Evolutionary conservation across 257 asterid species (phyloP).

Genomic region (Fraxinus cuspidata): DNA sequence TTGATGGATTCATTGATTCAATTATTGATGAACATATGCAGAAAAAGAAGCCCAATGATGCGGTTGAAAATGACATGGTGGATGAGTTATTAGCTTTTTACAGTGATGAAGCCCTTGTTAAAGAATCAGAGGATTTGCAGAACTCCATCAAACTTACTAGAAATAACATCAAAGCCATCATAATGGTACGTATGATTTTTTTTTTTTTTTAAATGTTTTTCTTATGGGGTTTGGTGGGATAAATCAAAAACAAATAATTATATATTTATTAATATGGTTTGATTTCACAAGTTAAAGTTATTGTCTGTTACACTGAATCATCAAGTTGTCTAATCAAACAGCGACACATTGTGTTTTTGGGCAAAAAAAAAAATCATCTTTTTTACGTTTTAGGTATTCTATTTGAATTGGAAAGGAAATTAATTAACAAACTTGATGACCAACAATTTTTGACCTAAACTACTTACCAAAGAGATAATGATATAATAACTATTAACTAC

Average conservation of each 20-base stretch:
- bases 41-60: constrained; percentile 31
- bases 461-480: not conserved
- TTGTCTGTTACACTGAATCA: not conserved
- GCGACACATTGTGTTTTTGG: no score
- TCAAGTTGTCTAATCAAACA: no score
- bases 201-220: not conserved
- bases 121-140: constrained; percentile 69
- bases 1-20: constrained; percentile 73
- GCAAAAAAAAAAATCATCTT: no score
- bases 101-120: constrained; percentile 47
- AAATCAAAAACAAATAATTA: constrained; percentile 10
- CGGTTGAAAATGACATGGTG: constrained; percentile 68
- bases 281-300: not conserved
- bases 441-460: not conserved
- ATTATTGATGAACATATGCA: constrained; percentile 73
- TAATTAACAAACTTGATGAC: not conserved
- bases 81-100: constrained; percentile 83
- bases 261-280: not conserved
- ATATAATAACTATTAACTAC: not conserved
- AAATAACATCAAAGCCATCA: constrained; percentile 81
- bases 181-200: constrained; percentile 56
- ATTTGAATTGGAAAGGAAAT: no score
- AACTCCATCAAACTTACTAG: constrained; percentile 60
- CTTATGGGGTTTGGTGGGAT: constrained; percentile 17
- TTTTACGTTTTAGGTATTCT: not conserved